Percentiles rank a stretch among this genome's conserved stretches.
phyloP scores from a whole-genome alignment of 768 basidiomycete genomes.

The Kwoniella botswanensis region DNA sequence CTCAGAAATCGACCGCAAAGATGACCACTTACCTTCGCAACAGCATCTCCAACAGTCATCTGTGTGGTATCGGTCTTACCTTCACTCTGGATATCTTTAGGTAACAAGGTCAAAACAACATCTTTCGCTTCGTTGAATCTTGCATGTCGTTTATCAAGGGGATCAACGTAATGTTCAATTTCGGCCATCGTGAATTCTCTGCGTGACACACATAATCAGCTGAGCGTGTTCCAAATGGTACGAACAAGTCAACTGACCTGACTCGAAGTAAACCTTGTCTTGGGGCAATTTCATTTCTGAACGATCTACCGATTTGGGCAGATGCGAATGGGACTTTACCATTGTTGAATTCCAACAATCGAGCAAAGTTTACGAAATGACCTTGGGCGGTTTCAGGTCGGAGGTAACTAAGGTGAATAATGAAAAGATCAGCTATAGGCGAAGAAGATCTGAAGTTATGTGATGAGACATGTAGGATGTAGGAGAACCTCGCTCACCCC shows the following conservation, averaged over 20 bases:
- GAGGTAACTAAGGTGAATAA: conserved; percentile 68
- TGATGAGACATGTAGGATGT: background rate
- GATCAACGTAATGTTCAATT: conserved; percentile 98
- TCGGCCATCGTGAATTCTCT: conserved; percentile 98
- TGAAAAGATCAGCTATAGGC: background rate
- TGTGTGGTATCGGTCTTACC: conserved; percentile 70
- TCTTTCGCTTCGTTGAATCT: conserved; percentile 82
- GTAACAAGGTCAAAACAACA: conserved; percentile 74
- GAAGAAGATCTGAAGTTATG: too few relatives aligned
- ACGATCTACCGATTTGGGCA: conserved; percentile 92
- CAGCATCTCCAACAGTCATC: conserved; percentile 87
- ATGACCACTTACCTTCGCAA: conserved; percentile 62
- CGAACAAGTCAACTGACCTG: conserved; percentile 60
- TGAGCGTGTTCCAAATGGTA: background rate
- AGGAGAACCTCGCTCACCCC: conserved; percentile 65
- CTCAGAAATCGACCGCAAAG: background rate
- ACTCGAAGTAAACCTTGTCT: conserved; percentile 94
- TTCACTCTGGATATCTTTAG: conserved; percentile 78
- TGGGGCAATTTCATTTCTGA: conserved; percentile 98
- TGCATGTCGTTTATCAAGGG: conserved; percentile 81
- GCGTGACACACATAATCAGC: background rate
- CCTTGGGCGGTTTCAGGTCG: conserved; percentile 98
- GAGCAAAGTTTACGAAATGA: conserved; percentile 97
- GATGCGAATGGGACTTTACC: conserved; percentile 95
- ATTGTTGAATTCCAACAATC: conserved; percentile 97